These are phyloP conservation scores for Diplotaxis tenuifolia DNA, from an alignment of 345 rosid genomes.

Conservation along the genomic window DNA sequence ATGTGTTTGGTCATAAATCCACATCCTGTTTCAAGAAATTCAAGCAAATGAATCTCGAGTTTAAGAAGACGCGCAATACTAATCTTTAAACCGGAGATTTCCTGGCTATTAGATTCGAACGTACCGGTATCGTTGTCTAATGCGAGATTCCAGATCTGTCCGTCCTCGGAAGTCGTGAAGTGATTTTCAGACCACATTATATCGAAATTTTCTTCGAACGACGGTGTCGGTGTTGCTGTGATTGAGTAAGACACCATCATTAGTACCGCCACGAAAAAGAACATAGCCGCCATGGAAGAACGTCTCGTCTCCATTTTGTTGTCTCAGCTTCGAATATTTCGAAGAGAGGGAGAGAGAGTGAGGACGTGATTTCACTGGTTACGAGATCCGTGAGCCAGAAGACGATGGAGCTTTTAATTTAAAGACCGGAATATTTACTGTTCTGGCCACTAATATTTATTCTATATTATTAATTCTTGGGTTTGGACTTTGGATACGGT, in stretches of 20 bases:
- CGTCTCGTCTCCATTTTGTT: slow-evolving; percentile 24
- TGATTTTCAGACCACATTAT: slow-evolving; percentile 95
- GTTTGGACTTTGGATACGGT: slow-evolving; percentile 14
- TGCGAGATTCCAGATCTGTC: slow-evolving; percentile 94
- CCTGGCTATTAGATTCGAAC: neutral
- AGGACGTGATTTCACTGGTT: slow-evolving; percentile 29
- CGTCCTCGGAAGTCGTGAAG: slow-evolving; percentile 88
- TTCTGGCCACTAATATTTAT: slow-evolving; percentile 16
- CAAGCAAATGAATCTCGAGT: neutral
- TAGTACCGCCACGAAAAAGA: slow-evolving; percentile 41
- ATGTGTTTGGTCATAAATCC: slow-evolving; percentile 92
- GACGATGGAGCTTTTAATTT: slow-evolving; percentile 20
- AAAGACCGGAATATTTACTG: slow-evolving; percentile 5
- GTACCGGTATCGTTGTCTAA: slow-evolving; percentile 92
- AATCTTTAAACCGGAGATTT: neutral
- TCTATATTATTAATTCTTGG: neutral
- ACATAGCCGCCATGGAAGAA: slow-evolving; percentile 39
- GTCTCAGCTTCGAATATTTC: slow-evolving; percentile 32
- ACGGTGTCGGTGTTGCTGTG: slow-evolving; percentile 45
- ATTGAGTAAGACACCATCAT: slow-evolving; percentile 35
- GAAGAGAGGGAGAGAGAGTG: slow-evolving; percentile 24
- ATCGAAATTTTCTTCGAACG: slow-evolving; percentile 82
- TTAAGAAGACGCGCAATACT: neutral
- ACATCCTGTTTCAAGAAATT: slow-evolving; percentile 54
- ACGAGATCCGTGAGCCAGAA: slow-evolving; percentile 29